Evolutionary conservation across 805 yeast genomes (phyloP).

Genomic region (Spathaspora sp.): DNA sequence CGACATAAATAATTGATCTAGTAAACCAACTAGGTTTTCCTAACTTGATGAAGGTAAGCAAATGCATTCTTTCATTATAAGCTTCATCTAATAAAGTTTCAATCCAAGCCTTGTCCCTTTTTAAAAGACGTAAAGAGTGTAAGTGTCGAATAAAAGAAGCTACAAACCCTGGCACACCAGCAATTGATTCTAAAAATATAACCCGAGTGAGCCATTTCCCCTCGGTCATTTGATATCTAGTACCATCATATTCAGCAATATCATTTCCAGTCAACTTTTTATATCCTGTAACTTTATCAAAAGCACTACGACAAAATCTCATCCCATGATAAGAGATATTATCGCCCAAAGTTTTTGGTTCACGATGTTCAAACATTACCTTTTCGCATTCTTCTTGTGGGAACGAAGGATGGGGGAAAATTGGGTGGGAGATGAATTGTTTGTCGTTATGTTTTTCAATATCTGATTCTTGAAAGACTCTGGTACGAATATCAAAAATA

Average conservation of each 20-base stretch:
- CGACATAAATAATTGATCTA: conserved; percentile 49
- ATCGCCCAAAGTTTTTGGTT: conserved; percentile 47
- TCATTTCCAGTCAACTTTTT: conserved; percentile 46
- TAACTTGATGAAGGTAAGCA: conserved; percentile 62
- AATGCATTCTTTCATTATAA: conserved; percentile 75
- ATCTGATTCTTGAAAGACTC: conserved; percentile 17
- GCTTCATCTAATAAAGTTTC: conserved; percentile 74
- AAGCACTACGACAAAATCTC: conserved; percentile 41
- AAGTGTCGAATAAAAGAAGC: conserved; percentile 71
- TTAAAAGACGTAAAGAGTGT: conserved; percentile 56
- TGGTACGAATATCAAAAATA: conserved; percentile 22
- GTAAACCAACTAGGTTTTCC: conserved; percentile 62
- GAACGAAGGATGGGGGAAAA: conserved; percentile 34
- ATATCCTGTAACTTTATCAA: conserved; percentile 65
- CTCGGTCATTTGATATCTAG: conserved; percentile 53
- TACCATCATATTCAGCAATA: conserved; percentile 28
- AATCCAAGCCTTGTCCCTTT: conserved; percentile 71
- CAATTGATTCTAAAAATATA: conserved; percentile 66
- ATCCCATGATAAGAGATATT: conserved; percentile 48
- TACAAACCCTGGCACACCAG: conserved; percentile 80
- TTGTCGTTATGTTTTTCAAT: conserved; percentile 26
- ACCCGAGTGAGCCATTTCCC: conserved; percentile 60
- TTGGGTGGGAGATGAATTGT: conserved; percentile 35
- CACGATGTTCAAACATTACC: conserved; percentile 50
- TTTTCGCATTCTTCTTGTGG: conserved; percentile 26